These are phyloP conservation scores for Panellus pusillus DNA, from an alignment of 768 basidiomycete species.

Conservation along the genomic window DNA sequence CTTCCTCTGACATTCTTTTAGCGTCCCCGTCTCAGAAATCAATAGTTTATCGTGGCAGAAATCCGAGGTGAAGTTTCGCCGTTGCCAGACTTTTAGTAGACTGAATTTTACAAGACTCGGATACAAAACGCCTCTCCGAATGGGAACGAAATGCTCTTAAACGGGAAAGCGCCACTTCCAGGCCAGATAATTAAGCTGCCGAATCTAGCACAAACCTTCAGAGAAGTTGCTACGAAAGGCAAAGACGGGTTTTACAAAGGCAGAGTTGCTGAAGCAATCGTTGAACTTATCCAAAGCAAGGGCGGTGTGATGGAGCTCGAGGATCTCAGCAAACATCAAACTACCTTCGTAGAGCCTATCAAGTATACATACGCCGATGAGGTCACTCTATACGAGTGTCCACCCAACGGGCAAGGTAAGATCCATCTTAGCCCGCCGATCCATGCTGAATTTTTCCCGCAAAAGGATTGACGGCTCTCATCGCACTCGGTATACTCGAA, in stretches of 20 bases:
- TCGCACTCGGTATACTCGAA: slow-evolving; percentile 93
- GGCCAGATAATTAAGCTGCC: slow-evolving; percentile 85
- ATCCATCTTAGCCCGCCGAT: not conserved
- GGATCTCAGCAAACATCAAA: slow-evolving; percentile 85
- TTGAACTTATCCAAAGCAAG: slow-evolving; percentile 78
- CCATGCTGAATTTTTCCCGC: not conserved
- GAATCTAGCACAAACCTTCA: slow-evolving; percentile 82
- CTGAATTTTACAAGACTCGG: slow-evolving; percentile 36
- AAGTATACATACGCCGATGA: slow-evolving; percentile 84
- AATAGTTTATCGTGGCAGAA: slow-evolving; percentile 59
- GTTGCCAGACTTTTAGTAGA: not conserved
- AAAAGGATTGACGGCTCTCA: slow-evolving; percentile 81
- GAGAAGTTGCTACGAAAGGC: slow-evolving; percentile 74
- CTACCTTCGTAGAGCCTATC: slow-evolving; percentile 85
- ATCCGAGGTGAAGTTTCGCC: slow-evolving; percentile 46
- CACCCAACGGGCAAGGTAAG: slow-evolving; percentile 92
- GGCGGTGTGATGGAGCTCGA: slow-evolving; percentile 93
- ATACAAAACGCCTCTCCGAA: slow-evolving; percentile 86
- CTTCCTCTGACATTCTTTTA: slow-evolving; percentile 28
- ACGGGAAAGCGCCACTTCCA: slow-evolving; percentile 79
- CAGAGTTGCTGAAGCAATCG: slow-evolving; percentile 83
- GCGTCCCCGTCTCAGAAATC: slow-evolving; percentile 87
- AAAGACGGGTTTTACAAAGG: slow-evolving; percentile 96
- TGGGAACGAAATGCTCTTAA: slow-evolving; percentile 80
- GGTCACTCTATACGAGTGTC: slow-evolving; percentile 93